A percentile compares a stretch with the other conserved stretches of the same genome.
These are phyloP conservation scores for Boletus subparvulus DNA, from an alignment of 768 basidiomycete species.

Conservation along the genomic window DNA sequence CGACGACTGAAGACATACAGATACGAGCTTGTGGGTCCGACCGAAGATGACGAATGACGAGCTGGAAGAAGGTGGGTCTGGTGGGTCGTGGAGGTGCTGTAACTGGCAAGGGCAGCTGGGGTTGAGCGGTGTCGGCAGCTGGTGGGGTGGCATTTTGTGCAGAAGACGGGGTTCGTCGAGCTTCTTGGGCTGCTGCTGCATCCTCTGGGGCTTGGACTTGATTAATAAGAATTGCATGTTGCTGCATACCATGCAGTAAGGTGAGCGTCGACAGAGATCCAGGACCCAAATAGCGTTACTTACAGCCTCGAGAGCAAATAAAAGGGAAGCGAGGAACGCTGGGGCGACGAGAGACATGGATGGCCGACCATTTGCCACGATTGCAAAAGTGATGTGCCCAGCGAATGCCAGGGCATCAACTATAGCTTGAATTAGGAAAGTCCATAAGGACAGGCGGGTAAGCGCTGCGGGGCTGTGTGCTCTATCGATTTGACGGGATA, in stretches of 20 bases:
- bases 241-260: conserved; percentile 42
- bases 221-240: conserved; percentile 79
- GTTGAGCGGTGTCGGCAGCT: conserved; percentile 9
- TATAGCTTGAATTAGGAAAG: conserved; percentile 74
- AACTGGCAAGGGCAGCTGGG: conserved; percentile 22
- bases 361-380: conserved; percentile 77
- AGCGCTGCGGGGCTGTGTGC: conserved; percentile 79
- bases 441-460: conserved; percentile 78
- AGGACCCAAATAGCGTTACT: conserved; percentile 24
- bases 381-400: conserved; percentile 85
- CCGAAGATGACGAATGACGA: conserved; percentile 57
- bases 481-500: conserved; percentile 70
- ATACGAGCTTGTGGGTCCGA: conserved; percentile 71
- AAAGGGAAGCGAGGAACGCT: conserved; percentile 76
- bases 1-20: conserved; percentile 45
- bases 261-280: background rate
- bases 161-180: conserved; percentile 15
- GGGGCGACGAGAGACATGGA: conserved; percentile 82
- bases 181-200: conserved; percentile 32
- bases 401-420: conserved; percentile 85
- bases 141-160: conserved; percentile 1
- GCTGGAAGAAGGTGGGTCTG: conserved; percentile 39
- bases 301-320: conserved; percentile 84
- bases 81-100: conserved; percentile 17
- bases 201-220: conserved; percentile 83